A percentile compares a stretch with the other conserved stretches of the same genome.
These are phyloP conservation scores for Leccinum idahoense DNA, from an alignment of 1,284 basidiomycete species.

Conservation along the genomic window DNA sequence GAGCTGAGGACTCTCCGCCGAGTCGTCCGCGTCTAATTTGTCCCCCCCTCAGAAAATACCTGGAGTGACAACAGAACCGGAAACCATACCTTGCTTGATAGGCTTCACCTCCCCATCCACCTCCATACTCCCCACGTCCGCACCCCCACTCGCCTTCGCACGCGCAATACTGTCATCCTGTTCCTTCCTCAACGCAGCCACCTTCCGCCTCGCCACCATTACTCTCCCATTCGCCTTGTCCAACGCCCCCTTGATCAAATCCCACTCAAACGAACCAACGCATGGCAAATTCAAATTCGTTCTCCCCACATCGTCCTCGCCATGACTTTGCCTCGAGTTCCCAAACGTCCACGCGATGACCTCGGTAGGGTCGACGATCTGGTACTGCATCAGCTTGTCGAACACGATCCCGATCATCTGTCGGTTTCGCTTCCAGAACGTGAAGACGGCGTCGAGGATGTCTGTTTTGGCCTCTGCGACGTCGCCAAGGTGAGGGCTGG, in stretches of 20 bases:
- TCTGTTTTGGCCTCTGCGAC: conserved; percentile 61
- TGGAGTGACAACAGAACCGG: background rate
- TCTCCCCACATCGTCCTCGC: conserved; percentile 22
- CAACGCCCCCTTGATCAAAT: conserved; percentile 72
- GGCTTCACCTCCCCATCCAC: conserved; percentile 64
- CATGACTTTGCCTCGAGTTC: conserved; percentile 30
- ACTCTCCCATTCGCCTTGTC: conserved; percentile 89
- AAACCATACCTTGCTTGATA: conserved; percentile 22
- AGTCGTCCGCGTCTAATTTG: conserved; percentile 35
- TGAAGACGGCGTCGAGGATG: conserved; percentile 64
- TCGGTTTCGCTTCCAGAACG: conserved; percentile 77
- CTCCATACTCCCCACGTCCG: conserved; percentile 51
- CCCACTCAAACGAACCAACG: conserved; percentile 73
- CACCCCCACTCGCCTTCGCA: conserved; percentile 56
- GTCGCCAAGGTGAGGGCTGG: conserved; percentile 29
- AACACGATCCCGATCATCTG: conserved; percentile 90
- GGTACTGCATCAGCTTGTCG: conserved; percentile 98
- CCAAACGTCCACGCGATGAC: conserved; percentile 85
- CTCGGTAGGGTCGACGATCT: conserved; percentile 92
- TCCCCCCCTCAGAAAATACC: background rate
- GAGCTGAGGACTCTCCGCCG: conserved; percentile 61
- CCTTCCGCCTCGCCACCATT: conserved; percentile 66
- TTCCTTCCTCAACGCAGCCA: conserved; percentile 73
- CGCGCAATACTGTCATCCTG: conserved; percentile 80
- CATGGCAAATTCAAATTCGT: conserved; percentile 33